Evolutionary conservation across 179 eudicot species (phyloP), one percentile per base, ranked within the genome.

Genomic region (Sideroxylon spinosum): DNA sequence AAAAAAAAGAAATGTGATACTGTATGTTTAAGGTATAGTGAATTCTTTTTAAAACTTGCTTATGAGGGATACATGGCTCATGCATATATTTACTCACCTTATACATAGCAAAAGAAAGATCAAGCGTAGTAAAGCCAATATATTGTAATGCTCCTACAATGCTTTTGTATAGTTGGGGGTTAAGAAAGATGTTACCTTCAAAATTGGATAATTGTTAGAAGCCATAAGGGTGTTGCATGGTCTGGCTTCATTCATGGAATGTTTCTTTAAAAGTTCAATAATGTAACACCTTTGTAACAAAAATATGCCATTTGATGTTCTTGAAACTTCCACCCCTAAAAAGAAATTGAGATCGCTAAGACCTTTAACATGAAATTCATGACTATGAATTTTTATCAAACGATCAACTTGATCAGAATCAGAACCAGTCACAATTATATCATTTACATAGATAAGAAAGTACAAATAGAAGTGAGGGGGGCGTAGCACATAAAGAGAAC

Each of bases 81-180:
- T 37, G 44, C 44, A 37, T 37, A 37, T 37, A 37, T 37, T 37
- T 37, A 6, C 44, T 37, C 44, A 37, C 4, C 4, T 37, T 37
- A 37, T 37, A 6, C 4, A 37, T 0, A 37, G 44, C 22, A 9
- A 48, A 49, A 0, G 71, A 7, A 9, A 79, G 23, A 9, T 79
- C 78, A 1, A 63, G 81, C 0, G 72, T 7, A 0, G 75, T 71
- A 11, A 78, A 12, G 4, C 3, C 2, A 0, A 78, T 13, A 23
- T 78, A 78, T 19, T 78, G 76, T 0, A 73, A 14, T 2, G 20
- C 2, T 6, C 55, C 57, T 13, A 80, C 56, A 26, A 65, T 29
- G 4, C 25, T 50, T 5, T 16, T 14, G 13, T 59, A 79, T 3
- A 9, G 7, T 6, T n/a, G 32, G 1, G 77, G 61, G 19, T 71